These are phyloP conservation scores for Withania somnifera DNA, from an alignment of 305 asterid genomes.

Conservation along the genomic window DNA sequence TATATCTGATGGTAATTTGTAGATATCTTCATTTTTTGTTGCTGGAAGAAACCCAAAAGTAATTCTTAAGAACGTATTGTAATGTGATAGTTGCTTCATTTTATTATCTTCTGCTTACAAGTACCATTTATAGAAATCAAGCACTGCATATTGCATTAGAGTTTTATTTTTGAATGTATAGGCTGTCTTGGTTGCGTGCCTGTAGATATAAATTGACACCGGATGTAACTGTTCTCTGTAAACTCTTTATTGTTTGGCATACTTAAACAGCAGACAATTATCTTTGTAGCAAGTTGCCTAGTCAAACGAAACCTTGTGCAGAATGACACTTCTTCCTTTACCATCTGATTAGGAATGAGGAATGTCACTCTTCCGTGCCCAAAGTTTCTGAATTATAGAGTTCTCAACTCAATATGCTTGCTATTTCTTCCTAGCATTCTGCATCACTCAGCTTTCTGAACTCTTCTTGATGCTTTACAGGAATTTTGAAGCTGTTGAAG, in stretches of 20 bases:
- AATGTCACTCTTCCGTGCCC: not conserved
- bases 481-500: constrained; percentile 83
- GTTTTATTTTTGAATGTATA: not conserved
- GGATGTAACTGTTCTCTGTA: not conserved
- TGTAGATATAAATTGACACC: not conserved
- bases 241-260: not conserved
- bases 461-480: constrained; percentile 18
- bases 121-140: not conserved
- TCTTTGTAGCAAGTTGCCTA: not conserved
- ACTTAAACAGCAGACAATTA: not conserved
- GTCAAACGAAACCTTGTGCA: not conserved
- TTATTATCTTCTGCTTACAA: no score
- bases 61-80: not conserved
- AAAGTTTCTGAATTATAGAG: not conserved
- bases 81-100: no score
- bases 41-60: not conserved
- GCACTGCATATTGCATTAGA: not conserved
- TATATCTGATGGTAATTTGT: not conserved
- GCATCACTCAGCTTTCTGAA: not conserved
- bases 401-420: not conserved
- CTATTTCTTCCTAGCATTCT: not conserved
- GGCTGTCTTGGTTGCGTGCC: not conserved
- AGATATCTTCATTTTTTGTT: not conserved
- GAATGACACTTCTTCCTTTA: not conserved
- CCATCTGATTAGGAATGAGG: not conserved